Evolutionary conservation across 257 asterid species (phyloP), one percentile per base, ranked within the genome.

Genomic region (Parsonsia alboflavescens): DNA sequence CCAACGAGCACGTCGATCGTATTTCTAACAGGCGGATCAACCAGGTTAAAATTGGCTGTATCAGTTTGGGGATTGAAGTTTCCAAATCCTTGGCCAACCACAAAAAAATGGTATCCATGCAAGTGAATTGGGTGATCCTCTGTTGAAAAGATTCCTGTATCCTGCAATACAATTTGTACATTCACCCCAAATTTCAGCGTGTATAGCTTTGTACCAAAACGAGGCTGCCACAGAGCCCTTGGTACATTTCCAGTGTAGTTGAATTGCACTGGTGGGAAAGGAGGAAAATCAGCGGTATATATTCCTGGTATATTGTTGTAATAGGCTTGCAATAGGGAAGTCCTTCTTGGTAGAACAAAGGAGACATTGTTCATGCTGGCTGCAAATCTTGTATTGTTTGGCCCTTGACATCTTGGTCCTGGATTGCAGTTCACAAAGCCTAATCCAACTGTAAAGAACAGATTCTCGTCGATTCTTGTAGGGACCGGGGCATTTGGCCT

Each of bases 71-170:
- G 85, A 76, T 87, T 85, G 78, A 84, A 89, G 80, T 89, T 89
- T 15, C 93, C 96, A 26, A 87, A 88, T 3, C 93, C 96, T 49
- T 89, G 91, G 17, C 85, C 93, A 36, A 89, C 88, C 4, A 89
- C 89, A 41, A 79, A 86, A 85, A 89, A 89, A 76, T 89, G 88
- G 77, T 86, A 89, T 7, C 93, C 93, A 17, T 89, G 93, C 21
- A 89, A 85, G 72, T 88, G 96, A 6, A 88, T 79, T 2, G 93
- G 93, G 68, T 89, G 93, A 66, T 88, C 88, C 80, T 89, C 93
- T 1, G 89, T 86, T 6, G 89, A 10, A 48, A 88, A 83, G 53
- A 89, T 87, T 30, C 89, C 85, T 7, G 96, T 89, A 58, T 85
- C 91, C 71, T 89, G 96, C 73, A 89, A 56, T 41, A 89, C 93